Conservation (phyloP, 2,329 filamentous ascomycete species). For the Arthrobotrys musiformis region DNA sequence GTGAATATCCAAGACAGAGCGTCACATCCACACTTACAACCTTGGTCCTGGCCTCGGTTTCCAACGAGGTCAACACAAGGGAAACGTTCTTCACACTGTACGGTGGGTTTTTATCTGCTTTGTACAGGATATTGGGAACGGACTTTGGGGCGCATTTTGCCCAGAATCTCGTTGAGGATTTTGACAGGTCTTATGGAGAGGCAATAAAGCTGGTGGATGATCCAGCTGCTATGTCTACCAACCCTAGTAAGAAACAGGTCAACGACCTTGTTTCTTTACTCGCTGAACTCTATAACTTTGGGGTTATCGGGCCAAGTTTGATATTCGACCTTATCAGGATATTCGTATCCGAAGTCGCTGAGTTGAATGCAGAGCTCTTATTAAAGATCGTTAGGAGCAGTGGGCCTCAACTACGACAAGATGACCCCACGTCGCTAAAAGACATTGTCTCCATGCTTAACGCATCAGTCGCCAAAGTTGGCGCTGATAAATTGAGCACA, state of each 20-base stretch:
- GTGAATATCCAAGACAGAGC: slow-evolving; percentile 83
- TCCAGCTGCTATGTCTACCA: not conserved
- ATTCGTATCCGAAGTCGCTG: slow-evolving; percentile 78
- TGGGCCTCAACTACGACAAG: slow-evolving; percentile 83
- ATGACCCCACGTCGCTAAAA: slow-evolving; percentile 87
- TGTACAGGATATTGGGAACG: slow-evolving; percentile 86
- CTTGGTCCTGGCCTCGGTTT: slow-evolving; percentile 80
- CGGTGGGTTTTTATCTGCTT: slow-evolving; percentile 85
- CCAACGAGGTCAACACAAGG: slow-evolving; percentile 78
- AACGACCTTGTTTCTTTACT: slow-evolving; percentile 84
- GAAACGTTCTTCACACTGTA: slow-evolving; percentile 92
- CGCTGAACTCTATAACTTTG: slow-evolving; percentile 90
- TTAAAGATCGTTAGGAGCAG: slow-evolving; percentile 83
- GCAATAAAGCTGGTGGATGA: slow-evolving; percentile 14
- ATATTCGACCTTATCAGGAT: slow-evolving; percentile 90
- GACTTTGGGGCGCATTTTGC: slow-evolving; percentile 91
- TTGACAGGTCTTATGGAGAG: slow-evolving; percentile 67
- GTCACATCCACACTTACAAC: slow-evolving; percentile 84
- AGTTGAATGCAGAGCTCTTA: slow-evolving; percentile 87
- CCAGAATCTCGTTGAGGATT: slow-evolving; percentile 78
- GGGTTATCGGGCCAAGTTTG: slow-evolving; percentile 82
- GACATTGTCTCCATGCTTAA: slow-evolving; percentile 86
- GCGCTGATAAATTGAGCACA: slow-evolving; percentile 78
- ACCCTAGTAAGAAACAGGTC: slow-evolving; percentile 57
- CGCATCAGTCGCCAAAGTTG: slow-evolving; percentile 74